Percentiles rank a stretch among this genome's conserved stretches.
These are phyloP conservation scores for Coelastrella sp. DNA, from an alignment of 139 green algal genomes.

Conservation along the genomic window DNA sequence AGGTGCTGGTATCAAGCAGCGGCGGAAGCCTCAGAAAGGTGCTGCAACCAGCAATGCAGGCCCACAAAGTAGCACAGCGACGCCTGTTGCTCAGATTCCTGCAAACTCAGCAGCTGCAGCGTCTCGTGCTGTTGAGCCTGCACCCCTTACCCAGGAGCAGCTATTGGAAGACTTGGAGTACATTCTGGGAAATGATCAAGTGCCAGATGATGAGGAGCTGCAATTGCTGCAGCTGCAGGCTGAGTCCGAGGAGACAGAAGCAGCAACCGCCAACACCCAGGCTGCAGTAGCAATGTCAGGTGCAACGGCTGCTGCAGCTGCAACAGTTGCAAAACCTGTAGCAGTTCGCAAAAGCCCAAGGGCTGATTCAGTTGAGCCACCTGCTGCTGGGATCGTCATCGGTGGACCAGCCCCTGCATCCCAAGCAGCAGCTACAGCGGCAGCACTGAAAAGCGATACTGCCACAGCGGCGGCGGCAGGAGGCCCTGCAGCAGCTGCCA, in stretches of 20 bases:
- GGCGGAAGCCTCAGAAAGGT: not conserved
- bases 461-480: too few relatives aligned
- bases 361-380: not conserved
- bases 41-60: not conserved
- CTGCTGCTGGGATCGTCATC: not conserved
- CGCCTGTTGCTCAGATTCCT: not conserved
- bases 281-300: not conserved
- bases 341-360: not conserved
- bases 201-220: not conserved
- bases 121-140: not conserved
- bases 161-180: not conserved
- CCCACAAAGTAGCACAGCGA: not conserved
- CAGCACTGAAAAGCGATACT: too few relatives aligned
- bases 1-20: not conserved
- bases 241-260: not conserved
- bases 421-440: not conserved
- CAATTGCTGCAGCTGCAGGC: not conserved
- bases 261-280: slow-evolving; percentile 3
- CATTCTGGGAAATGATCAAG: not conserved
- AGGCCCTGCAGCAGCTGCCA: not conserved
- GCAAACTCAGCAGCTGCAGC: not conserved
- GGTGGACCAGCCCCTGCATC: not conserved
- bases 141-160: not conserved
- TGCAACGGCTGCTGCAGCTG: not conserved
- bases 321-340: not conserved